Conservation (phyloP, 306 rosid species). For the Prosopis cineraria region DNA sequence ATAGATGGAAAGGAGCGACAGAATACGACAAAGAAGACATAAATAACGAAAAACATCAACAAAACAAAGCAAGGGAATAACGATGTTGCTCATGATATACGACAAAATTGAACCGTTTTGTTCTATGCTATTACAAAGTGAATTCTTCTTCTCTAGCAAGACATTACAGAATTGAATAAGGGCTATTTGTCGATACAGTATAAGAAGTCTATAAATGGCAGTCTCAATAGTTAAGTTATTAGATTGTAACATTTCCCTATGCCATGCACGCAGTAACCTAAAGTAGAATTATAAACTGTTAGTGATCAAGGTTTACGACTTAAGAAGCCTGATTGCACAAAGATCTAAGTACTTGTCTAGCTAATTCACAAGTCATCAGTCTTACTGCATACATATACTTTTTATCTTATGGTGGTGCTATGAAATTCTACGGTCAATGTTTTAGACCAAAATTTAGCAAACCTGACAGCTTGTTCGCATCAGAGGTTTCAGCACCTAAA, state of each 20-base stretch:
- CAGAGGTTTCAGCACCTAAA: background rate
- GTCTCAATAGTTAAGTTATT: background rate
- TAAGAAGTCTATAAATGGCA: background rate
- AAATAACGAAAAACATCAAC: background rate
- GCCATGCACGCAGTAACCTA: background rate
- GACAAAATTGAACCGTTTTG: background rate
- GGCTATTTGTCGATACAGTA: background rate
- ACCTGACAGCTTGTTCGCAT: background rate
- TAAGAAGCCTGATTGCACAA: slow-evolving; percentile 5
- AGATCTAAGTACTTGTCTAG: slow-evolving; percentile 20
- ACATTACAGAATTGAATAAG: background rate
- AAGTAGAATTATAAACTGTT: background rate
- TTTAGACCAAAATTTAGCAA: background rate
- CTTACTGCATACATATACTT: background rate
- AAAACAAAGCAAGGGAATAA: background rate
- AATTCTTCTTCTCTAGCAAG: slow-evolving; percentile 22
- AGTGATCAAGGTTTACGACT: background rate
- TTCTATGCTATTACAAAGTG: background rate
- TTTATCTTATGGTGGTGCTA: background rate
- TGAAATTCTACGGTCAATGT: background rate
- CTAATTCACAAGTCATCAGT: slow-evolving; percentile 21
- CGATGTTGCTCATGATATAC: background rate
- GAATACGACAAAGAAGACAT: slow-evolving; percentile 26
- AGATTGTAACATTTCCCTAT: background rate
- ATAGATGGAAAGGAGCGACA: slow-evolving; percentile 24